Evolutionary conservation across 2,329 filamentous ascomycete species (phyloP), one percentile per base, ranked within the genome.

Genomic region (Claviceps pusilla): DNA sequence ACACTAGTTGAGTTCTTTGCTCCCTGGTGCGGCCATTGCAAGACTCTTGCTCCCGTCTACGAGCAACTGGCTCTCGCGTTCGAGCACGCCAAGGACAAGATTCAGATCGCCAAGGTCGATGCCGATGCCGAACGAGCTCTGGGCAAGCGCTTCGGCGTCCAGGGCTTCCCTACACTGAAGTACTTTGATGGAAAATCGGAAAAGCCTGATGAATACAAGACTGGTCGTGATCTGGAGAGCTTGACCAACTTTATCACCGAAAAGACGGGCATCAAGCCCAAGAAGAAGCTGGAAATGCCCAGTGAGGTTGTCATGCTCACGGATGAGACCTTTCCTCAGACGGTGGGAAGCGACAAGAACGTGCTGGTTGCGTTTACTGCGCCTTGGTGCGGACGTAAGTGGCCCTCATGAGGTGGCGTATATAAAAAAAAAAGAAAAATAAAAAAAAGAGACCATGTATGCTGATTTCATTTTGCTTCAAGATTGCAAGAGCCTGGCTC

Each of bases 21-120:
- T 39, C 90, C 91, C 29, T 98, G 93, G 93, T 98, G 93, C 67
- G 94, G 93, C 37, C 93, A 98, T 78, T 98, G 93, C 88, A 97
- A 97, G 80, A 95, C 76, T 66, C 86, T 98, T 39, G 93, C 93
- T 16, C 94, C 93, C 51, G 76, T 94, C 56, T 98, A 94, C 71
- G 93, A 98, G 69, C 87, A 98, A 68, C 82, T 98, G 47, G 93
- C 82, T 49, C 69, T 76, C 51, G 74, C 76, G 46, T 95, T 90
- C 69, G 82, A 86, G 60, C 82, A 79, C 64, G 82, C 83, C 60
- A 79, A 79, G 65, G 75, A 79, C 65, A 79, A 86, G 68, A 81
- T 98, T 54, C 83, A 84, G 66, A 89, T 98, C 66, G 93, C 86
- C 62, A 98, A 97, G 74, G 90, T 98, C 61, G 90, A 98, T 67